phyloP scores from a whole-genome alignment of 2,329 filamentous ascomycete species.

The Curvularia spicifera region DNA sequence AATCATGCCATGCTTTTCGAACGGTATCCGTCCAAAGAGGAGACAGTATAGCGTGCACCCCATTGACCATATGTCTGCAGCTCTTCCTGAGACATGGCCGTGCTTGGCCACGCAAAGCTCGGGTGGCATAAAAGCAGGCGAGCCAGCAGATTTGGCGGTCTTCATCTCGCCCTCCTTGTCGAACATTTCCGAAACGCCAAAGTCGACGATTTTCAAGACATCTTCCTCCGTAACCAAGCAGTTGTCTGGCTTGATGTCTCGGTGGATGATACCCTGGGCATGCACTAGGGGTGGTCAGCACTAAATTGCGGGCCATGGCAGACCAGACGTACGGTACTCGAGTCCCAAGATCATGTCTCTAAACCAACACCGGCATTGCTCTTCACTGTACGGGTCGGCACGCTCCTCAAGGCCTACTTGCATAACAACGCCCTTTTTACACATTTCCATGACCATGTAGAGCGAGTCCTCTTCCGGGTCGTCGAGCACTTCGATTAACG shows the following conservation, averaged over 20 bases:
- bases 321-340: slow-evolving; percentile 74
- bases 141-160: slow-evolving; percentile 91
- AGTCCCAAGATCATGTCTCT: slow-evolving; percentile 93
- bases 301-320: not conserved
- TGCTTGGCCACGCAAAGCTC: slow-evolving; percentile 89
- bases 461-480: slow-evolving; percentile 94
- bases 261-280: slow-evolving; percentile 90
- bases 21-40: slow-evolving; percentile 86
- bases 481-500: slow-evolving; percentile 90
- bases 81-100: slow-evolving; percentile 84
- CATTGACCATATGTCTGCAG: slow-evolving; percentile 98
- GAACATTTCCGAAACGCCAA: slow-evolving; percentile 99
- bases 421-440: slow-evolving; percentile 97
- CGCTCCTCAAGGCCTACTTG: slow-evolving; percentile 86
- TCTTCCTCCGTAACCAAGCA: slow-evolving; percentile 88
- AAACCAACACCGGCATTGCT: slow-evolving; percentile 89
- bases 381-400: slow-evolving; percentile 80
- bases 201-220: slow-evolving; percentile 96
- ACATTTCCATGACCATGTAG: slow-evolving; percentile 99
- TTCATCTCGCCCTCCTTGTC: slow-evolving; percentile 86
- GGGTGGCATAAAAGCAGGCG: slow-evolving; percentile 91
- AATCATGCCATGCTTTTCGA: slow-evolving; percentile 77
- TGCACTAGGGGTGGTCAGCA: slow-evolving; percentile 67
- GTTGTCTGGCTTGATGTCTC: slow-evolving; percentile 98
- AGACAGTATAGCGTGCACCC: slow-evolving; percentile 93